Percentiles rank a stretch among this genome's conserved stretches.
These are phyloP conservation scores for Rhizophlyctis rosea DNA, from an alignment of 192 early-diverging fungal genomes.

Conservation along the genomic window DNA sequence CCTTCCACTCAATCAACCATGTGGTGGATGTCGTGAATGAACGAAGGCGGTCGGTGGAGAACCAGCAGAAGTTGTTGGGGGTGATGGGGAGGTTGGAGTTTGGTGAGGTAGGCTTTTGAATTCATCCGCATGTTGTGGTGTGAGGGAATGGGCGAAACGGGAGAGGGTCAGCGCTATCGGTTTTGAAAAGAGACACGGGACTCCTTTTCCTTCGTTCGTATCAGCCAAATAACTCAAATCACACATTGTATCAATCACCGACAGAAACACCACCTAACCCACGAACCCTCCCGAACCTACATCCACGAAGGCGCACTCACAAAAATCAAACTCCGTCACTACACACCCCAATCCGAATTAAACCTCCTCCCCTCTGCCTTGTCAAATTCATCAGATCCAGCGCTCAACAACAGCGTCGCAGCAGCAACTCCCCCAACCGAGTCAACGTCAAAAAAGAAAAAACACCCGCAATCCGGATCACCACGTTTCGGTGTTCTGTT, in stretches of 20 bases:
- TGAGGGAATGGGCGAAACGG: too few species aligned
- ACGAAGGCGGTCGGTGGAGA: slow-evolving; percentile 48
- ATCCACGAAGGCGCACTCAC: background rate
- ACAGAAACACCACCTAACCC: background rate
- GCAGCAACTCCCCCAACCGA: too few species aligned
- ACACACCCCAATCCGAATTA: too few species aligned
- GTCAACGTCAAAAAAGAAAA: too few species aligned
- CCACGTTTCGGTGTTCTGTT: too few species aligned
- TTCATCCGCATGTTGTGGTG: too few species aligned
- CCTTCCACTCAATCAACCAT: slow-evolving; percentile 49
- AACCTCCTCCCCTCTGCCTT: too few species aligned
- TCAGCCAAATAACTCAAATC: too few species aligned
- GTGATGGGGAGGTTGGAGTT: background rate
- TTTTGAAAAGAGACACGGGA: background rate
- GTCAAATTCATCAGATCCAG: too few species aligned
- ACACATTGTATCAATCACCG: background rate
- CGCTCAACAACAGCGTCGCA: too few species aligned
- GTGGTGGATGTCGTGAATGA: slow-evolving; percentile 60
- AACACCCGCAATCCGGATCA: too few species aligned
- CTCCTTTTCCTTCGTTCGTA: background rate
- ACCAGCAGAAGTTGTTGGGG: slow-evolving; percentile 47
- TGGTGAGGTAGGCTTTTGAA: background rate
- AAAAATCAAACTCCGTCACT: background rate
- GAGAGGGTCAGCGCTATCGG: background rate
- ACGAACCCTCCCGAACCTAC: slow-evolving; percentile 1